These are phyloP conservation scores for Sclerotinia glacialis DNA, from an alignment of 2,329 filamentous ascomycete genomes.

Conservation along the genomic window DNA sequence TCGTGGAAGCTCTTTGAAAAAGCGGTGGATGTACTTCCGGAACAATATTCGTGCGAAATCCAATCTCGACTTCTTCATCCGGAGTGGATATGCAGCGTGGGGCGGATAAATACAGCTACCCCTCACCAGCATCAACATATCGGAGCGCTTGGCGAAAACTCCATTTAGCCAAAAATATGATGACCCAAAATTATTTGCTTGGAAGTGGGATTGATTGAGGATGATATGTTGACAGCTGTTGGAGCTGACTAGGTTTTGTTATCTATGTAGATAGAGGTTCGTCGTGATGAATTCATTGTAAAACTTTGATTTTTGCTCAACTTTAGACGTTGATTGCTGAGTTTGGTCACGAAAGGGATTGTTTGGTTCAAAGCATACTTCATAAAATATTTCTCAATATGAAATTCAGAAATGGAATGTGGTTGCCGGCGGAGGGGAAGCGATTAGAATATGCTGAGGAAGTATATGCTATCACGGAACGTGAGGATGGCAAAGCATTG, in stretches of 20 bases:
- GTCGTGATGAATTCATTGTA: not conserved
- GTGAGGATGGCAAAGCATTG: slow-evolving; percentile 48
- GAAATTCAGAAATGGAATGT: slow-evolving; percentile 67
- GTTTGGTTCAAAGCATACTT: not conserved
- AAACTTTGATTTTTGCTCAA: not conserved
- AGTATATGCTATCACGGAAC: slow-evolving; percentile 50
- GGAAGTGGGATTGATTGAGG: slow-evolving; percentile 3
- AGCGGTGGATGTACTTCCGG: slow-evolving; percentile 4
- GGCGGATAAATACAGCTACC: slow-evolving; percentile 19
- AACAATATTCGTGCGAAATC: slow-evolving; percentile 21
- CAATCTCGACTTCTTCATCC: not conserved
- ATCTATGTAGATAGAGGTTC: not conserved
- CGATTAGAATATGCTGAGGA: slow-evolving; percentile 65
- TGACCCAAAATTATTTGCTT: not conserved
- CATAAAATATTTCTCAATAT: slow-evolving; percentile 39
- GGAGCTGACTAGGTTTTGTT: not conserved
- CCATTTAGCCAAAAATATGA: slow-evolving; percentile 17
- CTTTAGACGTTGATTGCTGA: not conserved
- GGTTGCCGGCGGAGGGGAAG: slow-evolving; percentile 60
- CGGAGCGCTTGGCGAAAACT: slow-evolving; percentile 15
- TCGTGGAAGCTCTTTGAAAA: slow-evolving; percentile 14
- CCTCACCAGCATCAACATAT: slow-evolving; percentile 12
- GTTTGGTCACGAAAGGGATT: not conserved
- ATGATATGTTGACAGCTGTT: slow-evolving; percentile 6
- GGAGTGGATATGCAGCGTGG: slow-evolving; percentile 4